Conservation (phyloP, 768 basidiomycete genomes). For the Dacryopinax primogenitus region DNA sequence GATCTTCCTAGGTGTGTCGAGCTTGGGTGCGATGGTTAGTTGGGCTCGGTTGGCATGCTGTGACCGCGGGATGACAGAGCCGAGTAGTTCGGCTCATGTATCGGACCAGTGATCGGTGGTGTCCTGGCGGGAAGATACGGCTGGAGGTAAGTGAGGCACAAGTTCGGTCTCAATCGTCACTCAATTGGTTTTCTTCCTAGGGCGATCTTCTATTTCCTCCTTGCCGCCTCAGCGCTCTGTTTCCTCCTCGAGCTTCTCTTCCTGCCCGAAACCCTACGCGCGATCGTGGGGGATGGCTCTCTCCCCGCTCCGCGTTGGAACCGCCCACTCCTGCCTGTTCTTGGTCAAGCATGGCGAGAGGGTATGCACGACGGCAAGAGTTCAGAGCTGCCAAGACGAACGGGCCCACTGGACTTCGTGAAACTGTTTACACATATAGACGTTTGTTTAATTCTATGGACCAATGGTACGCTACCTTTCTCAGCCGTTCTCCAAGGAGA, state of each 20-base stretch:
- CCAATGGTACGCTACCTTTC: neutral
- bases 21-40: constrained; percentile 43
- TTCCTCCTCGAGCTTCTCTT: constrained; percentile 36
- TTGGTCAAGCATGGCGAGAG: constrained; percentile 9
- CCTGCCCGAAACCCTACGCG: constrained; percentile 22
- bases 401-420: constrained; percentile 7
- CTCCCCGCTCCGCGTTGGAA: constrained; percentile 14
- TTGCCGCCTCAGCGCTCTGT: constrained; percentile 36
- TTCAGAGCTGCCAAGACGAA: neutral
- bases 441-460: constrained; percentile 12
- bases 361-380: neutral
- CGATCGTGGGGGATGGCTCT: constrained; percentile 19
- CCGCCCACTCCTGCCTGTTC: constrained; percentile 16
- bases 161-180: neutral
- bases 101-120: constrained; percentile 43
- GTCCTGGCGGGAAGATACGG: constrained; percentile 45
- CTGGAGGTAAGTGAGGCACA: constrained; percentile 39
- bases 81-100: constrained; percentile 22
- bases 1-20: constrained; percentile 56
- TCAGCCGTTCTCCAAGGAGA: neutral
- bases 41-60: neutral
- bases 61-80: neutral
- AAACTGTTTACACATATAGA: constrained; percentile 18
- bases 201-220: constrained; percentile 52
- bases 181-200: constrained; percentile 24